Percentiles rank a stretch among this genome's conserved stretches.
These are phyloP conservation scores for Vitellaria paradoxa DNA, from an alignment of 179 eudicot genomes.

Conservation along the genomic window DNA sequence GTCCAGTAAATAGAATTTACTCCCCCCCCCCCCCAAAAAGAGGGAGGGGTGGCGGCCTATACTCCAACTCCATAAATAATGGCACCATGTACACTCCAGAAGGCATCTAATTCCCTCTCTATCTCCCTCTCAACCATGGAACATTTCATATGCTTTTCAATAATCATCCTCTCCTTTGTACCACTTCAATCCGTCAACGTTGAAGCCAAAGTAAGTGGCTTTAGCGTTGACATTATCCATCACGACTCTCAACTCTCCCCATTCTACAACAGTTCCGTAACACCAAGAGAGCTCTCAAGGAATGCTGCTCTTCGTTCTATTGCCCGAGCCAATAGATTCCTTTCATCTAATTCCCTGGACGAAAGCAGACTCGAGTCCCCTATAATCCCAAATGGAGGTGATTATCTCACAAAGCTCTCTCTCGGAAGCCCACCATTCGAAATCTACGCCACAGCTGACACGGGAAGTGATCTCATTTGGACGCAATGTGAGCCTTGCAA, in stretches of 20 bases:
- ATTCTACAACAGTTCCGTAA: background rate
- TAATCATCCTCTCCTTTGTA: background rate
- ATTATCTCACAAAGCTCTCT: conserved; percentile 46
- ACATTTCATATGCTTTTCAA: no score
- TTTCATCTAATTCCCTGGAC: background rate
- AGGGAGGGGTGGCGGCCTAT: no score
- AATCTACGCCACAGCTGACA: conserved; percentile 42
- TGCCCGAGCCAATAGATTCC: background rate
- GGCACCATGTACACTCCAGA: no score
- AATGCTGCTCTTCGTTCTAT: background rate
- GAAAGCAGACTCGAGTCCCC: background rate
- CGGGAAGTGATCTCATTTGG: conserved; percentile 57
- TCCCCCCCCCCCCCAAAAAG: no score
- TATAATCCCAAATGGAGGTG: conserved; percentile 30
- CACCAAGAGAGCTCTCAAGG: background rate
- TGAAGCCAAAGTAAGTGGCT: background rate
- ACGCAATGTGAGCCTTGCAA: conserved; percentile 43
- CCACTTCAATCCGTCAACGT: background rate
- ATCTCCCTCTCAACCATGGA: background rate
- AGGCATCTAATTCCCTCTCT: background rate
- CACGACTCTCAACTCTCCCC: conserved; percentile 4
- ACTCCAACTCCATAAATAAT: no score
- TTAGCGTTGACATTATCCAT: background rate
- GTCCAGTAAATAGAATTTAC: no score
- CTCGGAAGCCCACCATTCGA: conserved; percentile 46